Evolutionary conservation across 768 basidiomycete species (phyloP), one percentile per base, ranked within the genome.

Genomic region (Phylloporus sp.): DNA sequence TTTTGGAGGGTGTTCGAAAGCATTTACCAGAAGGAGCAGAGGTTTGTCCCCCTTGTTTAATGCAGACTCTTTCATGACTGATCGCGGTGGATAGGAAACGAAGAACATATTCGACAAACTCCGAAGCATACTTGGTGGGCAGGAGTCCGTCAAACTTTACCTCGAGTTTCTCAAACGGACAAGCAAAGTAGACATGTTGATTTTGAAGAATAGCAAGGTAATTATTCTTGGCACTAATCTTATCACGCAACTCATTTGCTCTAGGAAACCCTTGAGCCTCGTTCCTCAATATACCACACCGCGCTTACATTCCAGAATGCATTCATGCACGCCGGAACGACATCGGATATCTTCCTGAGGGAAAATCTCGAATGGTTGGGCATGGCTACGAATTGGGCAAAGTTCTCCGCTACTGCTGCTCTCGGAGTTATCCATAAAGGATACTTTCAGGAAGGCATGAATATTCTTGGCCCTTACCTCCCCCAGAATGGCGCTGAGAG

Each of bases 401-500:
- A 98, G 65, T 99, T 98, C 73, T 91, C 93, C 4, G 92, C 97
- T 6, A 97, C 97, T 12, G 94, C 97, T 18, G 94, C 91, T 9
- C 82, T 99, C 22, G 97, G 97, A 55, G 91, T 98, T 50, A 97
- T 99, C 57, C 93, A 98, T 75, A 95, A 95, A 65, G 97, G 97
- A 38, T 94, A 94, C 68, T 90, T 92, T 61, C 84, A 93, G 61
- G 87, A 95, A 68, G 95, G 94, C 44, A 86, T 89, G 81, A 84
- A 82, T 41, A 91, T 98, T 47, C 82, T 99, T 23, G 86, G 88
- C 4, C 97, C 97, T 0, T 98, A 98, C 71, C 84, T 98, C 29
- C 97, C 97, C 46, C 80, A 82, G 58, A 77, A 73, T 44, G 84
- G 82, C 44, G 84, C 81, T 10, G 90, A 91, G 60, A 90, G 86